Evolutionary conservation across 257 asterid species (phyloP), one percentile per base, ranked within the genome.

Genomic region (Jaltomata sinuosa): DNA sequence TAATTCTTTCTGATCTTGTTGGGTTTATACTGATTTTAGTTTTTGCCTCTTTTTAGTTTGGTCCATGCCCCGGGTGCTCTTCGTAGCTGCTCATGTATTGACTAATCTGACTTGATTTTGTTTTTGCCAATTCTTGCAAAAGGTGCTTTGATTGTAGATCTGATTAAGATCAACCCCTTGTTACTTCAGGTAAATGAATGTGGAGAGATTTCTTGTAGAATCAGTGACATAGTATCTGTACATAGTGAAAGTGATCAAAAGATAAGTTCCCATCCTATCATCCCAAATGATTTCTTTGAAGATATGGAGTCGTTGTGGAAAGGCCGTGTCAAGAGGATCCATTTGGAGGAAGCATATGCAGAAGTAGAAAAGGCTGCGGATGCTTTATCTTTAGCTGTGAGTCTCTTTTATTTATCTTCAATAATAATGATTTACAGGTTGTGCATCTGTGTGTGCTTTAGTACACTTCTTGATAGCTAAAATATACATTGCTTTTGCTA

Each of bases 281-380:
- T 96, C 88, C 99, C 98, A 11, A 88, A 87, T 79, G 97, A 92
- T 61, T 96, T 96, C 87, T 94, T 94, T 72, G 96, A 92, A 87
- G 98, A 93, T 87, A 92, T 93, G 95, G 98, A 96, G 88, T 89
- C 92, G n/a, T 89, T 95, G 42, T 96, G 99, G 99, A 96, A 96
- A 91, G 95, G 98, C 40, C 99, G 99, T 85, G 94, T 96, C 71
- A 96, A 94, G 90, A 90, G 97, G 89, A 89, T 96, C 85, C 98
- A 96, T 91, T 87, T 96, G 82, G 97, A 88, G 88, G 95, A 93
- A 84, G 97, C 90, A 83, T 92, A 87, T 89, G 88, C 93, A 16
- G 95, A 94, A 88, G 98, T 93, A 68, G 98, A 93, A 80, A 91
- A 89, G 84, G 97, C 98, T 72, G 94, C 96, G 3, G 72, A 91